Evolutionary conservation across 2,329 filamentous ascomycete species (phyloP).

Genomic region (Tolypocladium endophyticum): DNA sequence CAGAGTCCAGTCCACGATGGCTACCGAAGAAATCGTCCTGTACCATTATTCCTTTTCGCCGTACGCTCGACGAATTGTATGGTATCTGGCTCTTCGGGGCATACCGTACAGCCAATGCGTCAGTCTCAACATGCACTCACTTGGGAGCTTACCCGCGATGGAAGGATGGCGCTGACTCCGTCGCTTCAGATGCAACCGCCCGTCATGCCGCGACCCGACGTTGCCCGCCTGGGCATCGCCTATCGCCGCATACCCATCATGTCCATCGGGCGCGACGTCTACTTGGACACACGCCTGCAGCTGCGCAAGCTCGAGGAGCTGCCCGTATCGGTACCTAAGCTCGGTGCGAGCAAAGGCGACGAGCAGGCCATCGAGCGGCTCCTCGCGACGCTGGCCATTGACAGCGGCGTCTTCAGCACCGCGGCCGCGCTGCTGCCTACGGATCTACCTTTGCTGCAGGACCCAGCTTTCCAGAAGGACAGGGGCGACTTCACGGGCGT

Average conservation of each 20-base stretch:
- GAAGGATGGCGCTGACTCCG: background rate
- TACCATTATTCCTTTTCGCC: slow-evolving; percentile 60
- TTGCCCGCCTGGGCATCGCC: slow-evolving; percentile 47
- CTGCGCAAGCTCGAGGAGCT: slow-evolving; percentile 50
- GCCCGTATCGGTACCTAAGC: slow-evolving; percentile 32
- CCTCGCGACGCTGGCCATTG: slow-evolving; percentile 43
- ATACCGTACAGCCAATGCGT: slow-evolving; percentile 61
- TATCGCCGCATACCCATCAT: slow-evolving; percentile 63
- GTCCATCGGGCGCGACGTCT: slow-evolving; percentile 55
- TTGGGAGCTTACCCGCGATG: too few relatives aligned
- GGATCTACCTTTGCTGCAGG: slow-evolving; percentile 39
- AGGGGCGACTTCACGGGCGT: slow-evolving; percentile 26
- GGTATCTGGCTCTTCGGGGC: slow-evolving; percentile 57
- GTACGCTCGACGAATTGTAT: slow-evolving; percentile 51
- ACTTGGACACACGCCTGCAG: slow-evolving; percentile 61
- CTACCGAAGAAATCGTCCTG: slow-evolving; percentile 34
- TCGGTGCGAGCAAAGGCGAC: slow-evolving; percentile 25
- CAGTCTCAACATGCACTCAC: slow-evolving; percentile 15
- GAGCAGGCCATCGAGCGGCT: slow-evolving; percentile 40
- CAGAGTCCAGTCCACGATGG: slow-evolving; percentile 7
- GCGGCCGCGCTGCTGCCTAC: slow-evolving; percentile 46
- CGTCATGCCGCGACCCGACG: slow-evolving; percentile 55
- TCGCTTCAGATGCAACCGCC: slow-evolving; percentile 48
- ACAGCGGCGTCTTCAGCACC: slow-evolving; percentile 44
- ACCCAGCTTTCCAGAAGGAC: slow-evolving; percentile 51